These are phyloP conservation scores for Penicillium vulpinum DNA, from an alignment of 2,329 filamentous ascomycete genomes.

Conservation along the genomic window DNA sequence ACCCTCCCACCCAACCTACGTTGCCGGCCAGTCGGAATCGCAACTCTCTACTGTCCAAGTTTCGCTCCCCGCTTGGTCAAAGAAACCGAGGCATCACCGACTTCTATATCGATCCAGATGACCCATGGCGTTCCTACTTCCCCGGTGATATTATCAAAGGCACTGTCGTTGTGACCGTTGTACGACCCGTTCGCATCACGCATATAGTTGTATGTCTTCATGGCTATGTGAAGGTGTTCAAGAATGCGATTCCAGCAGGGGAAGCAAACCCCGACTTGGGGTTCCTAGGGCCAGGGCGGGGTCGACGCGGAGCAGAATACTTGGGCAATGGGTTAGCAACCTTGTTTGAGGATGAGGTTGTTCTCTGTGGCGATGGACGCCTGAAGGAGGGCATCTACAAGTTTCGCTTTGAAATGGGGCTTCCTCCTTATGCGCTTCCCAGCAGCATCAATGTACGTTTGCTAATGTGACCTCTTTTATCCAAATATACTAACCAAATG, in stretches of 20 bases:
- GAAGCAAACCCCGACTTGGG: constrained; percentile 53
- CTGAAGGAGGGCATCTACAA: constrained; percentile 65
- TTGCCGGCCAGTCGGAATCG: constrained; percentile 43
- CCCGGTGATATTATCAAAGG: constrained; percentile 64
- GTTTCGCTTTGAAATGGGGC: constrained; percentile 64
- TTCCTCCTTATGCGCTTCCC: constrained; percentile 61
- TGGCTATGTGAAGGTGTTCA: constrained; percentile 66
- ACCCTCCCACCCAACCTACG: constrained; percentile 35
- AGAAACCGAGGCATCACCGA: constrained; percentile 59
- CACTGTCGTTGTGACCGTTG: constrained; percentile 59
- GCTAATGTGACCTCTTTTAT: constrained; percentile 5
- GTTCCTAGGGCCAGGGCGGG: constrained; percentile 56
- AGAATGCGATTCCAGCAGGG: constrained; percentile 59
- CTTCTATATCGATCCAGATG: constrained; percentile 62
- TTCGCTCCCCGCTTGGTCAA: constrained; percentile 56
- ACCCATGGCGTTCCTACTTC: constrained; percentile 63
- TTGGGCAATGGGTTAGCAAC: constrained; percentile 65
- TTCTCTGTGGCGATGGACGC: constrained; percentile 64
- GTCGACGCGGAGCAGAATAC: constrained; percentile 55
- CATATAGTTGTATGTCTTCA: constrained; percentile 64
- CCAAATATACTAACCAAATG: constrained; percentile 4
- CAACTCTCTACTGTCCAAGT: constrained; percentile 52
- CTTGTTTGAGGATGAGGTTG: constrained; percentile 64
- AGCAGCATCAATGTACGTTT: constrained; percentile 88
- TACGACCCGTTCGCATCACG: constrained; percentile 62